Base-by-base conservation (phyloP, 2,329 filamentous ascomycete genomes). In the Cladosporium colombiae region DNA sequence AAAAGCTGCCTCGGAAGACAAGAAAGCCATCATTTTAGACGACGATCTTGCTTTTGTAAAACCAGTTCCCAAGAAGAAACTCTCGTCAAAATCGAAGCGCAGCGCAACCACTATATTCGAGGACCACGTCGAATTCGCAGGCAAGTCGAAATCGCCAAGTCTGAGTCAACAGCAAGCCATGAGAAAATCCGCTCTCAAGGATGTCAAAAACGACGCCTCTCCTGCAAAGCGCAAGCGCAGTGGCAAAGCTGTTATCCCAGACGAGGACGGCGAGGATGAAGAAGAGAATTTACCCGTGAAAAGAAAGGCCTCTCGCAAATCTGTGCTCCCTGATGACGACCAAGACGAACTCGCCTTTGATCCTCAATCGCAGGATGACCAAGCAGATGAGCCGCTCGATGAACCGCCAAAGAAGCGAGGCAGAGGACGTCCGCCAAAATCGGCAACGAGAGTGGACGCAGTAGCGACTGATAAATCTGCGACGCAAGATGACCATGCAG, bases 401-500 rank as follows among this genome's bases (percentile, higher is more conserved):
- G 62, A 68, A 33, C 70, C 72, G 4, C 74, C 78, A 21, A 81
- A 80, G 71, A 82, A 80, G 71, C 79, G 79, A 60, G 77, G 78
- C 21, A 76, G 78, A 64, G 81, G 81, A 64, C 76, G 77, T 35
- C 69, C 70, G 40, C 33, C 61, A 25, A 70, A 71, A 66, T 57
- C 52, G 11, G 66, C 67, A 21, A 27, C 62, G 16, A 70, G 62
- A 27, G 62, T 63, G 16, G 44, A 59, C 40, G 18, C 44, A 21
- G n/a, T 40, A 29, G 14, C 29, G 5, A 5, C 31, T 52, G 44
- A 29, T 5, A 52, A 53, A 18, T 14, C 29, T 18, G 14, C 59
- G 14, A 50, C 53, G 44, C 21, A 52, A 14, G 13, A 25, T 8
- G 44, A 35, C 29, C n/a, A 62, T 2, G 11, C 5, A 13, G 46